Conservation (phyloP, 2,329 filamentous ascomycete species). For the Penicillium sp. region DNA sequence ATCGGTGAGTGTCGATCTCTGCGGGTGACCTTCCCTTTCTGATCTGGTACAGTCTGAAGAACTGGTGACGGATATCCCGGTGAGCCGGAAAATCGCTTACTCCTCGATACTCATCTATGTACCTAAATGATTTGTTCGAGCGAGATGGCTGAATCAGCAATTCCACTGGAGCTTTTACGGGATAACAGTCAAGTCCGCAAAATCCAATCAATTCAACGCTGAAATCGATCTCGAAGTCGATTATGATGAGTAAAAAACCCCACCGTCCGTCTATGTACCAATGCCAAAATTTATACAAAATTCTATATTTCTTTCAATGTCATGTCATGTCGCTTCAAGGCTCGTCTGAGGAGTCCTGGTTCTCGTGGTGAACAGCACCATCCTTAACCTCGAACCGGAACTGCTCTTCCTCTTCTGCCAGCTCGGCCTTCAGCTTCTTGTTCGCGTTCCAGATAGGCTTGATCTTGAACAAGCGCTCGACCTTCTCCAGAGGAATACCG, state of each 20-base stretch:
- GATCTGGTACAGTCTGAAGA: not conserved
- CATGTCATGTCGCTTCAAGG: slow-evolving; percentile 6
- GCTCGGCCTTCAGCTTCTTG: slow-evolving; percentile 40
- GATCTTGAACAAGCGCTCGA: slow-evolving; percentile 65
- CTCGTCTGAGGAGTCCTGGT: slow-evolving; percentile 14
- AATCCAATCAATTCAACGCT: not conserved
- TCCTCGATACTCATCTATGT: not conserved
- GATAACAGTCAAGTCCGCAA: not conserved
- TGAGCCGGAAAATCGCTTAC: slow-evolving; percentile 1
- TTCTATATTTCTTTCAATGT: slow-evolving; percentile 5
- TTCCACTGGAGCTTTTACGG: not conserved
- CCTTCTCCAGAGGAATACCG: slow-evolving; percentile 66
- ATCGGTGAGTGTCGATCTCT: not conserved
- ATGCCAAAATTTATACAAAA: slow-evolving; percentile 2
- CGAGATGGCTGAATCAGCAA: not conserved
- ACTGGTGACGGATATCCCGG: not conserved
- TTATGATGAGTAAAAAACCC: not conserved
- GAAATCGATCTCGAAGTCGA: not conserved
- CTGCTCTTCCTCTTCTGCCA: slow-evolving; percentile 44
- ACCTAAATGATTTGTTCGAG: too few species aligned
- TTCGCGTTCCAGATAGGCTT: slow-evolving; percentile 47
- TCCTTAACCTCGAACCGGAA: slow-evolving; percentile 43
- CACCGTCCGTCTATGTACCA: not conserved
- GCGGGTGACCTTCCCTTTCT: not conserved
- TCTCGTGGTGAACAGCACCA: slow-evolving; percentile 27